phyloP scores from a whole-genome alignment of 148 eudicot species.

The Dysphania ambrosioides region DNA sequence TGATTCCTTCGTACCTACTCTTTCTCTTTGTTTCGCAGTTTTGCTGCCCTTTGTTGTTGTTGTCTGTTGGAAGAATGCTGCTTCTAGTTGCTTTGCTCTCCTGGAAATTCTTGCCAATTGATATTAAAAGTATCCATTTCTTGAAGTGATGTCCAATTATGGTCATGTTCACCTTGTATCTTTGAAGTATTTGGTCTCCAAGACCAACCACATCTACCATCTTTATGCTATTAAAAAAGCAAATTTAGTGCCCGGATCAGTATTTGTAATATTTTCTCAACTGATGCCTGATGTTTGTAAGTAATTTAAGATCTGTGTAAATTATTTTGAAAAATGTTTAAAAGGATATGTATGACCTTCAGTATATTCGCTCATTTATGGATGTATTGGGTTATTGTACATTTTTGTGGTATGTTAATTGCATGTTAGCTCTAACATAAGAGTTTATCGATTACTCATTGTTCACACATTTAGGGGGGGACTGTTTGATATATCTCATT shows the following conservation, averaged over 20 bases:
- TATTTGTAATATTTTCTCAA: conserved; percentile 7
- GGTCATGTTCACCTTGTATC: not conserved
- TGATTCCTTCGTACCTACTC: too few relatives aligned
- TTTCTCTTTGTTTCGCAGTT: conserved; percentile 30
- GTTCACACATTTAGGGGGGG: too few relatives aligned
- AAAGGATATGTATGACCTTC: not conserved
- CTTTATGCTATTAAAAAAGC: conserved; percentile 11
- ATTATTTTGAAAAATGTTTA: not conserved
- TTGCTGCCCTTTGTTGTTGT: conserved; percentile 66
- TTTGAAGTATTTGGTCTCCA: not conserved
- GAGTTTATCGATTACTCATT: too few relatives aligned
- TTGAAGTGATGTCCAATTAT: not conserved
- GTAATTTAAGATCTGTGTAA: conserved; percentile 2
- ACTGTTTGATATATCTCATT: too few relatives aligned
- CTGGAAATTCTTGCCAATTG: not conserved
- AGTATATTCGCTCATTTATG: not conserved
- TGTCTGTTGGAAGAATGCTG: conserved; percentile 61
- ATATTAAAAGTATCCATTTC: too few relatives aligned
- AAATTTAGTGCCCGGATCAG: not conserved
- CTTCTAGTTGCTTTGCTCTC: conserved; percentile 24
- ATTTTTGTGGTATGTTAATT: not conserved
- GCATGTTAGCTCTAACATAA: too few relatives aligned
- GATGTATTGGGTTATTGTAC: not conserved
- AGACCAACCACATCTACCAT: not conserved
- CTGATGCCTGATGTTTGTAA: conserved; percentile 10